These are phyloP conservation scores for Noccaea caerulescens DNA, from an alignment of 345 rosid species.

Conservation along the genomic window DNA sequence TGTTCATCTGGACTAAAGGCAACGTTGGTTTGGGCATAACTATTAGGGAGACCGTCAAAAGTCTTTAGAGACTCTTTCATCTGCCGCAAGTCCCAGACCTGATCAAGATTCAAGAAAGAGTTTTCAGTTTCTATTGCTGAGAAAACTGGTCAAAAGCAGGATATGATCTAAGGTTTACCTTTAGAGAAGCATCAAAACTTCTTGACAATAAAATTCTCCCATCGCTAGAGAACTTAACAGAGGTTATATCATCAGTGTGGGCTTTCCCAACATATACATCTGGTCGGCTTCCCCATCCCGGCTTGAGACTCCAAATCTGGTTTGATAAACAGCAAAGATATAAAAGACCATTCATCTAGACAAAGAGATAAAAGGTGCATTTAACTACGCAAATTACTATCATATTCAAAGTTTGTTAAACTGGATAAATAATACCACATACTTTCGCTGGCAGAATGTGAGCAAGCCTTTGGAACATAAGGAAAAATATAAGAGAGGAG, in stretches of 20 bases:
- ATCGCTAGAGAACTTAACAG: slow-evolving; percentile 89
- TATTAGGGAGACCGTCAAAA: slow-evolving; percentile 87
- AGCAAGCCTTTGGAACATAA: neutral
- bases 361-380: neutral
- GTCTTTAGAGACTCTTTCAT: slow-evolving; percentile 73
- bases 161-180: slow-evolving; percentile 53
- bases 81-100: slow-evolving; percentile 97
- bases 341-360: neutral
- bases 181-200: slow-evolving; percentile 87
- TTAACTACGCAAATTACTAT: neutral
- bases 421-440: slow-evolving; percentile 19
- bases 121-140: slow-evolving; percentile 15
- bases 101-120: slow-evolving; percentile 32
- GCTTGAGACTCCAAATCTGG: slow-evolving; percentile 92
- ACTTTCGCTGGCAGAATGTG: slow-evolving; percentile 5
- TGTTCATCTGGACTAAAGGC: slow-evolving; percentile 94
- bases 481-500: neutral
- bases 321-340: slow-evolving; percentile 11
- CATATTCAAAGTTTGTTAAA: neutral
- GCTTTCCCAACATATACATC: slow-evolving; percentile 75
- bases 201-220: slow-evolving; percentile 75
- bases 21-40: slow-evolving; percentile 92
- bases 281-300: slow-evolving; percentile 99
- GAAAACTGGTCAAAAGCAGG: slow-evolving; percentile 22
- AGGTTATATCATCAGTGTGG: slow-evolving; percentile 91